Evolutionary conservation across 495 filamentous ascomycete genomes (phyloP), one percentile per base, ranked within the genome.

Genomic region (Daldinia childiae): DNA sequence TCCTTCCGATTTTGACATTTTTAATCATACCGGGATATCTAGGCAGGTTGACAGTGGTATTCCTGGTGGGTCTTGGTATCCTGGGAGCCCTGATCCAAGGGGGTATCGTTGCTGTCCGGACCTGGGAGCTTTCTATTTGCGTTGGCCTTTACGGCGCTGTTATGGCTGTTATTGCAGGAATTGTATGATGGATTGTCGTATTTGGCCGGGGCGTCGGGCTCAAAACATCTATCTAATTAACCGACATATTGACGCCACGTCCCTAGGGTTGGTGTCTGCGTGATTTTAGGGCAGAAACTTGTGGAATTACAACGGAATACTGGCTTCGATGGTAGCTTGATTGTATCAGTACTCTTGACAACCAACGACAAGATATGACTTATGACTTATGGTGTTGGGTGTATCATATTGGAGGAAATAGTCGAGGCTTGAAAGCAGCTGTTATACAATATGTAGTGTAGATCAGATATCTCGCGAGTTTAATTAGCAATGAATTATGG

Each of bases 1-100:
- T 90, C 6, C 73, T 90, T 8, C 89, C 88, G 0, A 82, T 92
- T 17, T 74, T 91, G 29, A 86, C 87, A 4, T 91, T 90, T 75
- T 74, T 76, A 3, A 70, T 86, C 3, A 83, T 86, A 32, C 84
- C 84, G 0, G 84, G 85, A 21, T 87, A 89, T 68, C 76, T 85
- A 1, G 86, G 85, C 17, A 82, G 88, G 30, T 77, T 90, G 54
- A 83, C 85, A 0, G 82, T 88, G 29, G 83, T 86, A 1, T 41
- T 76, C 14, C 70, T 84, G 2, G 80, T 82, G 0, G 78, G 75
- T 0, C 51, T 72, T 1, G 72, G 77, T 21, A 74, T 78, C 4
- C 52, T 80, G 3, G 73, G 69, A 21, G 72, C 59, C 6, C 52
- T 80, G 41, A 71, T 79, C 4, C 81, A 80, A 51, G 74, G 74